phyloP scores from a whole-genome alignment of 2,329 filamentous ascomycete genomes.

The Lachnum nothofagi region DNA sequence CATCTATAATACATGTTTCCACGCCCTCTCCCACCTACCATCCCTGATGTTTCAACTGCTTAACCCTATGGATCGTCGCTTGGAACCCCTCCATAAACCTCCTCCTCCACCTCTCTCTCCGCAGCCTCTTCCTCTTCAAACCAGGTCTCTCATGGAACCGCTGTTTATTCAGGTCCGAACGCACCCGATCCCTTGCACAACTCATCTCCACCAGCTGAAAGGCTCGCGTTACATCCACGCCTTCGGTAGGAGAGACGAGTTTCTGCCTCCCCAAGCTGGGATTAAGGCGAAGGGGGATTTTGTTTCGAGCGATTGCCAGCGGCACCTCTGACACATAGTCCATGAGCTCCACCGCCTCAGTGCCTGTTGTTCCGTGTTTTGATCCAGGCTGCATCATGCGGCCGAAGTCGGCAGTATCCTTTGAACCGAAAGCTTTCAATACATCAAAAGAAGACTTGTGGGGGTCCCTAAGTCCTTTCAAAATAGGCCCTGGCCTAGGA shows the following conservation, averaged over 20 bases:
- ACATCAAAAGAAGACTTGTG: slow-evolving; percentile 14
- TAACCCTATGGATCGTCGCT: slow-evolving; percentile 58
- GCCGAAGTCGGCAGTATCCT: neutral
- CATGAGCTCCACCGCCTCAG: neutral
- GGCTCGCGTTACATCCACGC: slow-evolving; percentile 25
- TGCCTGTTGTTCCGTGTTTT: too few species aligned
- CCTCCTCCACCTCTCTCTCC: slow-evolving; percentile 61
- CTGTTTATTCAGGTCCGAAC: slow-evolving; percentile 52
- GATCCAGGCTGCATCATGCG: too few species aligned
- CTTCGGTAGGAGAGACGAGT: slow-evolving; percentile 15
- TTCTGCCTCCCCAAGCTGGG: slow-evolving; percentile 27
- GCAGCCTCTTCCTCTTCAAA: slow-evolving; percentile 70
- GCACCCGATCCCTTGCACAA: slow-evolving; percentile 53
- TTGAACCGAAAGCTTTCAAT: neutral
- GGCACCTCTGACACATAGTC: too few species aligned
- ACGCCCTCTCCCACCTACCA: slow-evolving; percentile 51
- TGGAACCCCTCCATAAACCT: slow-evolving; percentile 67
- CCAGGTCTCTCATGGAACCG: slow-evolving; percentile 70
- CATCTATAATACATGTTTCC: slow-evolving; percentile 9
- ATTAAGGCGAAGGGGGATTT: slow-evolving; percentile 20
- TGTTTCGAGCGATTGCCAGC: neutral
- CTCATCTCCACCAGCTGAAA: slow-evolving; percentile 36
- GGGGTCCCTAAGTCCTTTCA: neutral
- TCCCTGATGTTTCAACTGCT: slow-evolving; percentile 68
- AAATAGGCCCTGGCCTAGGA: neutral